Percentiles rank a stretch among this genome's conserved stretches.
These are phyloP conservation scores for Tuber borchii DNA, from an alignment of 495 filamentous ascomycete species.

Conservation along the genomic window DNA sequence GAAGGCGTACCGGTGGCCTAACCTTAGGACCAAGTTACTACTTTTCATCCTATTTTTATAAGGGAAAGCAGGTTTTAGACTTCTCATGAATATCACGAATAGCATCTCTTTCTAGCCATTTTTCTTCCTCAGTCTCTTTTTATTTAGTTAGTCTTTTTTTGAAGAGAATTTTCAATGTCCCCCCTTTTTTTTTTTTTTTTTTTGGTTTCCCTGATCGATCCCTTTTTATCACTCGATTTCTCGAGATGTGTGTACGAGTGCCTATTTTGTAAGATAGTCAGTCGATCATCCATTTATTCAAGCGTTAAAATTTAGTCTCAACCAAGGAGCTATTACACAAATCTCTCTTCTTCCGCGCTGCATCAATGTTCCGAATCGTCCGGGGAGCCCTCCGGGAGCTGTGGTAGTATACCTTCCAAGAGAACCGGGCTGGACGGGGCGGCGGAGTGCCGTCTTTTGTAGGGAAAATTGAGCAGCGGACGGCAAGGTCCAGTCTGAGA, in stretches of 20 bases:
- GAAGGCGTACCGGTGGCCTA: background rate
- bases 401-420: too few species aligned
- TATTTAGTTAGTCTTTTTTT: background rate
- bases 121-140: background rate
- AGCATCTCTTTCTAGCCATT: background rate
- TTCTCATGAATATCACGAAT: background rate
- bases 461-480: too few species aligned
- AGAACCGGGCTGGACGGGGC: too few species aligned
- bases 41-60: background rate
- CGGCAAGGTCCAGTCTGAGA: too few species aligned
- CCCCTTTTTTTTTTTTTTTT: background rate
- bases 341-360: background rate
- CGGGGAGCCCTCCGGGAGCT: too few species aligned
- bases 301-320: background rate
- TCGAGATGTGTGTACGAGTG: background rate
- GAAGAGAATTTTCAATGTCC: too few species aligned
- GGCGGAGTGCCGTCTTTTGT: too few species aligned
- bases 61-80: background rate
- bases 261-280: background rate
- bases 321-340: background rate
- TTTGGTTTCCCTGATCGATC: background rate
- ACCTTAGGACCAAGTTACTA: background rate
- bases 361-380: background rate
- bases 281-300: background rate
- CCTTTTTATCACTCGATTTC: background rate